Conservation (phyloP, 1,284 basidiomycete genomes). For the Ustilago trichophora region DNA sequence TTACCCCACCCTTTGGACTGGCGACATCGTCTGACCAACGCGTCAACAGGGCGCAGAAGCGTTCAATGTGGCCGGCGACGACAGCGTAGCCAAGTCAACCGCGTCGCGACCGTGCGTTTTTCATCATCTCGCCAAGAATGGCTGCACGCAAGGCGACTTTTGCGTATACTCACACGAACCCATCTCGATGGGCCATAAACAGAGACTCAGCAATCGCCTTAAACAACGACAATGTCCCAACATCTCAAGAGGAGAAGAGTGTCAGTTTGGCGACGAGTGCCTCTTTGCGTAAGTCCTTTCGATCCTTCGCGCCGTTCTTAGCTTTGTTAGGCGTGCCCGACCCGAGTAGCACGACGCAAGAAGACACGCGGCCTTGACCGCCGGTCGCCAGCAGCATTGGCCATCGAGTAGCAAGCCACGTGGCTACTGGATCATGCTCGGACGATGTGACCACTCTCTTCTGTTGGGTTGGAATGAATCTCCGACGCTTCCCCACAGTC, state of each 20-base stretch:
- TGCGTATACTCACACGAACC: slow-evolving; percentile 33
- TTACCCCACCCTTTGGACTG: no score
- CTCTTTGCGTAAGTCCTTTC: slow-evolving; percentile 30
- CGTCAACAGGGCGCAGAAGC: slow-evolving; percentile 7
- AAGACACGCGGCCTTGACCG: no score
- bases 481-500: background rate
- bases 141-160: background rate
- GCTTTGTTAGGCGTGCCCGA: no score
- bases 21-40: background rate
- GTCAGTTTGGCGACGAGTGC: slow-evolving; percentile 31
- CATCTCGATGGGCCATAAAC: slow-evolving; percentile 3
- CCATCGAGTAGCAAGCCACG: no score
- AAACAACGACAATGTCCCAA: slow-evolving; percentile 27
- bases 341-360: background rate
- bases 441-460: no score
- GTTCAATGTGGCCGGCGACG: background rate
- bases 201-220: background rate
- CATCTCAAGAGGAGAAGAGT: slow-evolving; percentile 10
- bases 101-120: slow-evolving; percentile 17
- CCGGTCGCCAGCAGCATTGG: no score
- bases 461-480: no score
- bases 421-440: no score
- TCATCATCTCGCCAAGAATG: slow-evolving; percentile 14
- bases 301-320: background rate
- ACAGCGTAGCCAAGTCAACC: background rate